Evolutionary conservation across 1,139 yeast species (phyloP).

Genomic region (Sugiyamaella paludigena): DNA sequence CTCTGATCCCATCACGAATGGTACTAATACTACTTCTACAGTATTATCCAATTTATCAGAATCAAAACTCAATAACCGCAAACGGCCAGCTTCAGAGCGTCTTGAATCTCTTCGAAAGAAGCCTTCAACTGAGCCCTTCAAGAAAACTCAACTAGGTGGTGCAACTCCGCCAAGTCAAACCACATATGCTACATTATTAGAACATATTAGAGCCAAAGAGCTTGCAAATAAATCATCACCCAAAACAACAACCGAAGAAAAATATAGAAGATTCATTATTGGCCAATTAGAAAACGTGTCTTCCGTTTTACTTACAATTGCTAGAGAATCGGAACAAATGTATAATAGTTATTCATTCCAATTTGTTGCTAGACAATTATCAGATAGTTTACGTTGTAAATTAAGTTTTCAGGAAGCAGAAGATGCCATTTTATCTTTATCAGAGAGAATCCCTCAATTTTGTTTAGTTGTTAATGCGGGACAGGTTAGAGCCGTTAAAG

Average conservation of each 20-base stretch:
- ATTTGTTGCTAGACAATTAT: slow-evolving; percentile 20
- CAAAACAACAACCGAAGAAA: slow-evolving; percentile 15
- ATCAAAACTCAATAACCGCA: background rate
- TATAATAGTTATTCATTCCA: slow-evolving; percentile 18
- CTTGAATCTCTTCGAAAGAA: slow-evolving; percentile 19
- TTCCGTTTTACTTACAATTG: slow-evolving; percentile 22
- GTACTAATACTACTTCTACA: background rate
- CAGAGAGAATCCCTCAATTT: slow-evolving; percentile 20
- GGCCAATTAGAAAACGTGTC: slow-evolving; percentile 30
- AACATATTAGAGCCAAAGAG: slow-evolving; percentile 37
- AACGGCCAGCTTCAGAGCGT: slow-evolving; percentile 15
- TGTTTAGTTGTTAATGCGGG: slow-evolving; percentile 21
- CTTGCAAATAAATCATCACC: slow-evolving; percentile 20
- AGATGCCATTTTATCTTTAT: slow-evolving; percentile 18
- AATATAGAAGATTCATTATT: slow-evolving; percentile 24
- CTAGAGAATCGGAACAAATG: slow-evolving; percentile 7
- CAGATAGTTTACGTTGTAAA: slow-evolving; percentile 22
- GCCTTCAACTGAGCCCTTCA: slow-evolving; percentile 4
- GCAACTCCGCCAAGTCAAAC: background rate
- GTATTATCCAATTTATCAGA: slow-evolving; percentile 5
- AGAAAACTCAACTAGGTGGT: slow-evolving; percentile 1
- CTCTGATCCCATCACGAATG: background rate
- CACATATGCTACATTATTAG: slow-evolving; percentile 29
- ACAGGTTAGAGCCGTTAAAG: slow-evolving; percentile 21
- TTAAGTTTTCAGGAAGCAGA: slow-evolving; percentile 22